Base-by-base conservation (phyloP, 202 grass and related monocot species). In the Musa balbisiana region DNA sequence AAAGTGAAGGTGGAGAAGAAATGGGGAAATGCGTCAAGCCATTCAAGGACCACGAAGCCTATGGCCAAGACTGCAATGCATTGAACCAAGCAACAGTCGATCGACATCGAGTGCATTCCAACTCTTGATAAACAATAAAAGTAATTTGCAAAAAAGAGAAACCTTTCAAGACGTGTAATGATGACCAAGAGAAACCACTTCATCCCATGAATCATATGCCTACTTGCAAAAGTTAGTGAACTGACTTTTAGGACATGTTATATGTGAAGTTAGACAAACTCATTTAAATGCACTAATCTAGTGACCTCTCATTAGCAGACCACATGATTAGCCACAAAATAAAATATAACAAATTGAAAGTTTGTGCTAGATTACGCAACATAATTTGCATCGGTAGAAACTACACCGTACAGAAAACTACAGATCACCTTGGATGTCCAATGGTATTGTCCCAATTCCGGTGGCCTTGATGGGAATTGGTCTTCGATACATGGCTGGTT, bases 401-500 rank as follows among this genome's bases (percentile, higher is more conserved):
- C 33, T 60, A n/a, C 17, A 21, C 17, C 17, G 0, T 60, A 60
- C 3, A 21, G 16, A 19, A 43, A 15, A 10, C 66, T 43, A 43
- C 29, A 20, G 11, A 23, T 22, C 10, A 22, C 22, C n/a, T 12
- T 65, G 21, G 62, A 65, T 11, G 33, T 73, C 14, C 52, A 19
- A 25, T 20, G 24, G 8, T 25, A 53, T 54, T 26, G 50, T 73
- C 53, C 55, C 53, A 55, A 29, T 73, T 73, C 72, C 10, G 53
- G 72, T 16, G 72, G 72, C 72, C 72, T 52, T 10, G 53, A 54
- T 29, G 72, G 53, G 51, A 73, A 58, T 56, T 58, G 72, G 2
- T 43, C 72, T 53, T 53, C 72, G 55, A 10, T 53, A 58, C 72
- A 73, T 73, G 53, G 72, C 51, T 58, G 53, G 52, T 17, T 73